phyloP scores from a whole-genome alignment of 164 flowering plant genomes.

The Liquidambar formosana region DNA sequence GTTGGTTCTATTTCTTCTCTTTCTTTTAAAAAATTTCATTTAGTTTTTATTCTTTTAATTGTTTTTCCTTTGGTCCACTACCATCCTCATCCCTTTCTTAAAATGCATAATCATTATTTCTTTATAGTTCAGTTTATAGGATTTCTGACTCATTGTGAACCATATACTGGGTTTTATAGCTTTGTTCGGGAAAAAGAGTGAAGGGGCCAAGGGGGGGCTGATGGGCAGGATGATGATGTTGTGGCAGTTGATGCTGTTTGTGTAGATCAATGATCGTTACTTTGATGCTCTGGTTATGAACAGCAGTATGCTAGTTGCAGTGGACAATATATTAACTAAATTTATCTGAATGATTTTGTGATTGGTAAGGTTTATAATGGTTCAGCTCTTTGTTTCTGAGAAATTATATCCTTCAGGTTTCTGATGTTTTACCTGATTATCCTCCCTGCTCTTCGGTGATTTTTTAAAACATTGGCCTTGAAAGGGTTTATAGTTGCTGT shows the following conservation, averaged over 20 bases:
- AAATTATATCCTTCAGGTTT: constrained; percentile 8
- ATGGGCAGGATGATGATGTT: constrained; percentile 37
- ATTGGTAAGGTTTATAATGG: constrained; percentile 26
- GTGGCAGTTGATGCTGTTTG: constrained; percentile 50
- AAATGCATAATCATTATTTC: too few species aligned
- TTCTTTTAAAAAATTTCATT: background rate
- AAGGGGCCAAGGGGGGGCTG: constrained; percentile 36
- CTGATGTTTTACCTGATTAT: constrained; percentile 11
- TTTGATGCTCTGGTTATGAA: constrained; percentile 35
- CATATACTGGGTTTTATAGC: constrained; percentile 52
- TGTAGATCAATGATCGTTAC: constrained; percentile 32
- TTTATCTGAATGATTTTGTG: constrained; percentile 2
- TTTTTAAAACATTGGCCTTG: constrained; percentile 4
- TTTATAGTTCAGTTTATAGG: constrained; percentile 2
- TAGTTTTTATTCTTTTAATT: background rate
- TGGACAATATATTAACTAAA: background rate
- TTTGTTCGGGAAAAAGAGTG: constrained; percentile 43
- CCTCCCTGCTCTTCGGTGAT: background rate
- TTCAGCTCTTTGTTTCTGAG: constrained; percentile 6
- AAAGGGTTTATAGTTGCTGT: constrained; percentile 27
- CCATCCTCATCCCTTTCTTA: too few species aligned
- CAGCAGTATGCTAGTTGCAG: constrained; percentile 17
- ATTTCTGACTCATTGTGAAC: constrained; percentile 29
- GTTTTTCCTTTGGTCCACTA: background rate
- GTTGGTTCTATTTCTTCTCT: too few species aligned